These are phyloP conservation scores for Magnaporthiopsis incrustans DNA, from an alignment of 2,329 filamentous ascomycete genomes.

Conservation along the genomic window DNA sequence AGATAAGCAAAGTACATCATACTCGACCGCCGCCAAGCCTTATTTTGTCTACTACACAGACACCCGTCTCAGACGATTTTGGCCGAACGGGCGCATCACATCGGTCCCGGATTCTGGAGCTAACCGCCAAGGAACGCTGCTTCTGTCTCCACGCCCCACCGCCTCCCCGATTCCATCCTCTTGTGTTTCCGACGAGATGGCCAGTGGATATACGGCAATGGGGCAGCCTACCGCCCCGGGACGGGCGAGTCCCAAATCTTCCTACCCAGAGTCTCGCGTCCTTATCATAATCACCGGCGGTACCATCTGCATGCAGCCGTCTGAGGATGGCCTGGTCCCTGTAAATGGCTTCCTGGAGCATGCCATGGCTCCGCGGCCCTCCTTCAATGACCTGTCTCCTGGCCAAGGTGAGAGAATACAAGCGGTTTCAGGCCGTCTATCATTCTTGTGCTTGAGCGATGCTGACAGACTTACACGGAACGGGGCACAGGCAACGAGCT, in stretches of 20 bases:
- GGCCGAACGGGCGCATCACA: neutral
- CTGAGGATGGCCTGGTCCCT: conserved; percentile 71
- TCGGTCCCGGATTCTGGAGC: neutral
- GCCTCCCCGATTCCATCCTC: neutral
- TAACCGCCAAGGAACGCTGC: neutral
- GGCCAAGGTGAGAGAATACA: neutral
- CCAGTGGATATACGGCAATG: neutral
- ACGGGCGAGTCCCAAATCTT: conserved; percentile 2
- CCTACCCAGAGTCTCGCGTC: conserved; percentile 66
- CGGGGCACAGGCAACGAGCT: conserved; percentile 31
- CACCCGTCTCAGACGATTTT: neutral
- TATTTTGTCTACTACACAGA: neutral
- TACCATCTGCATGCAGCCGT: conserved; percentile 86
- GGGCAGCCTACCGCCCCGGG: conserved; percentile 3
- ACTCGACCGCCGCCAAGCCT: neutral
- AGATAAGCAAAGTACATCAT: neutral
- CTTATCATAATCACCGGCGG: conserved; percentile 87
- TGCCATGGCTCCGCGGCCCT: conserved; percentile 72
- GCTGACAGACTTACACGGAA: neutral
- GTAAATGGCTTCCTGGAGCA: conserved; percentile 72
- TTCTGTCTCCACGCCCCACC: neutral
- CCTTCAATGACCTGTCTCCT: conserved; percentile 71
- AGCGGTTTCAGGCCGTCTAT: neutral
- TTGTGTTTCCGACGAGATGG: neutral
- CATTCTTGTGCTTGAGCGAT: too few species aligned